A percentile compares a stretch with the other conserved stretches of the same genome.
These are phyloP conservation scores for Potentilla sterilis DNA, from an alignment of 306 rosid genomes.

Conservation along the genomic window DNA sequence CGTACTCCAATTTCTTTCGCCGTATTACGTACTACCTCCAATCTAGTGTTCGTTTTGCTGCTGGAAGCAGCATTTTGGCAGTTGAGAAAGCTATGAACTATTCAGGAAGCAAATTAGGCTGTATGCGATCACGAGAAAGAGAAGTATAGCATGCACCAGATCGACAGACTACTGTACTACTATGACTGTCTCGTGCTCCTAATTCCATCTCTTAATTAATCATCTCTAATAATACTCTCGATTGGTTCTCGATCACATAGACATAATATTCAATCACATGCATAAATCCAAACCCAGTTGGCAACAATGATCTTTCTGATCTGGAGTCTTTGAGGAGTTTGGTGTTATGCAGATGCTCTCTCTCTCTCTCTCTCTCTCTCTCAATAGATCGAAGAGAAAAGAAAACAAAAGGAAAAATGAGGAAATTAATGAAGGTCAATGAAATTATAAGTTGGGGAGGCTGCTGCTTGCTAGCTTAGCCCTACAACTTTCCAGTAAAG, in stretches of 20 bases:
- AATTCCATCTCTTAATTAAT: background rate
- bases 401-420: background rate
- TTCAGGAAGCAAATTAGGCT: background rate
- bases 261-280: background rate
- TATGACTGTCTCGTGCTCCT: background rate
- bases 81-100: background rate
- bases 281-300: background rate
- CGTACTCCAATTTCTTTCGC: too few relatives aligned
- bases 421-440: slow-evolving; percentile 16
- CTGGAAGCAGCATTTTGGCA: background rate
- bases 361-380: background rate
- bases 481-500: slow-evolving; percentile 21
- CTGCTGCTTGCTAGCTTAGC: background rate
- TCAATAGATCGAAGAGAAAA: background rate
- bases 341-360: background rate
- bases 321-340: background rate
- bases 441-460: background rate
- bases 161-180: too few relatives aligned
- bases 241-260: background rate
- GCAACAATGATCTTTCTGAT: background rate
- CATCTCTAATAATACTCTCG: background rate
- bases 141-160: background rate
- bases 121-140: background rate
- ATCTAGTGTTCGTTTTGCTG: too few relatives aligned
- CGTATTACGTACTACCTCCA: too few relatives aligned